A percentile compares a stretch with the other conserved stretches of the same genome.
Conservation (phyloP, 2,329 filamentous ascomycete species). For the Scleromitrula shiraiana region DNA sequence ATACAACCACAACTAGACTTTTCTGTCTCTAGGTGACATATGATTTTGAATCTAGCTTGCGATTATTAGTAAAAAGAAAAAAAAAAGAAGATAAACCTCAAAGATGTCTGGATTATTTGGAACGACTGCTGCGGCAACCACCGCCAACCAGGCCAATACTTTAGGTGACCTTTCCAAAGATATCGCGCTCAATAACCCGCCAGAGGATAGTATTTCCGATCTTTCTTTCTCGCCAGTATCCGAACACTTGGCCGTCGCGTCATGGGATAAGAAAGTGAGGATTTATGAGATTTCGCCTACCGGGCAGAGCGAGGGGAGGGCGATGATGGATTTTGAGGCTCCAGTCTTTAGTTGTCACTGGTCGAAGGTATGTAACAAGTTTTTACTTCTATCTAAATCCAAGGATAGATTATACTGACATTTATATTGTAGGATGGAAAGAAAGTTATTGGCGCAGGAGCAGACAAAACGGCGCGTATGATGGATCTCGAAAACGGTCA, state of each 20-base stretch:
- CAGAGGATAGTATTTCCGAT: constrained; percentile 84
- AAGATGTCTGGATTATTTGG: constrained; percentile 59
- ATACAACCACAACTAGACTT: constrained; percentile 3
- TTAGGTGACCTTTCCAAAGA: constrained; percentile 89
- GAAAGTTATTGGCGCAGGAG: constrained; percentile 79
- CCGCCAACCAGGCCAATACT: constrained; percentile 51
- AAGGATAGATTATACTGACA: constrained; percentile 9
- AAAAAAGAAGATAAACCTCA: background rate
- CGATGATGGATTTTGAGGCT: constrained; percentile 75
- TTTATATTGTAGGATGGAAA: constrained; percentile 65
- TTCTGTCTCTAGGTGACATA: background rate
- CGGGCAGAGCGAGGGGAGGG: constrained; percentile 77
- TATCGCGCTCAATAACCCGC: constrained; percentile 67
- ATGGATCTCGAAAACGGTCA: constrained; percentile 68
- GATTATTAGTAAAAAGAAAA: background rate
- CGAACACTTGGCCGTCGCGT: constrained; percentile 82
- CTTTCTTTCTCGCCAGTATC: constrained; percentile 69
- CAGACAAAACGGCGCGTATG: constrained; percentile 84
- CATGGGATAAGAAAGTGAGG: constrained; percentile 96
- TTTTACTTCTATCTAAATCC: constrained; percentile 1
- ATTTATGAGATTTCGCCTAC: constrained; percentile 83
- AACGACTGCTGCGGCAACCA: constrained; percentile 38
- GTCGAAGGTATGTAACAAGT: constrained; percentile 61
- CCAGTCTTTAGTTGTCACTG: constrained; percentile 82
- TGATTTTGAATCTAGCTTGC: background rate